These are phyloP conservation scores for Candida corydali DNA, from an alignment of 805 yeast species.

Conservation along the genomic window DNA sequence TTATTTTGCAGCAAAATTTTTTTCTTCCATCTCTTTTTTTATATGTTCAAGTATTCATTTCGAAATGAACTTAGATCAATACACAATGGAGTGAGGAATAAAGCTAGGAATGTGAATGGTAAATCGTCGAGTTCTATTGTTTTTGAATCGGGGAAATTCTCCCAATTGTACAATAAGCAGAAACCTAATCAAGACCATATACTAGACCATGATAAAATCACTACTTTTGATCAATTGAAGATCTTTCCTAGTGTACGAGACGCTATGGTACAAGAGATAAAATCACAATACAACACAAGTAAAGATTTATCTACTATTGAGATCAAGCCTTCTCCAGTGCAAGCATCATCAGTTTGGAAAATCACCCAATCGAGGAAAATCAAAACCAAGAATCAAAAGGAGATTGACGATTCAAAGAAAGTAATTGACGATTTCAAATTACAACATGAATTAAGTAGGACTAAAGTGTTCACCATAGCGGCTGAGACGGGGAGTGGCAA, in stretches of 20 bases:
- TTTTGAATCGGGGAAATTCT: constrained; percentile 35
- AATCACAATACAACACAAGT: constrained; percentile 28
- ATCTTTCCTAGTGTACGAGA: constrained; percentile 64
- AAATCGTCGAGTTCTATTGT: not conserved
- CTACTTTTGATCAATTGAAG: constrained; percentile 61
- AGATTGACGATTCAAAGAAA: constrained; percentile 9
- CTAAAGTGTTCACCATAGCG: constrained; percentile 73
- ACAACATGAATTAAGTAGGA: constrained; percentile 25
- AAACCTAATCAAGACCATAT: constrained; percentile 15
- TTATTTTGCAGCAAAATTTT: not conserved
- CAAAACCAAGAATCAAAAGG: constrained; percentile 8
- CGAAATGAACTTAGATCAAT: no score
- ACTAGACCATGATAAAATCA: constrained; percentile 44
- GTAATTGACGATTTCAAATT: constrained; percentile 24
- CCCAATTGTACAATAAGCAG: constrained; percentile 42
- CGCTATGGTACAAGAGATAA: constrained; percentile 54
- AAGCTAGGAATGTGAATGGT: no score
- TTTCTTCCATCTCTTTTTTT: not conserved
- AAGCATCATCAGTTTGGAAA: constrained; percentile 64
- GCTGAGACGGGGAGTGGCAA: constrained; percentile 98
- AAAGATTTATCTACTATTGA: constrained; percentile 25
- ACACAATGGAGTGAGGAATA: no score
- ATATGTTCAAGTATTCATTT: no score
- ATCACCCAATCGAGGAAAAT: constrained; percentile 42
- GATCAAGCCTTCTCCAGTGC: constrained; percentile 74